Evolutionary conservation across 805 yeast species (phyloP), one percentile per base, ranked within the genome.

Genomic region (Metschnikowia rubicola): DNA sequence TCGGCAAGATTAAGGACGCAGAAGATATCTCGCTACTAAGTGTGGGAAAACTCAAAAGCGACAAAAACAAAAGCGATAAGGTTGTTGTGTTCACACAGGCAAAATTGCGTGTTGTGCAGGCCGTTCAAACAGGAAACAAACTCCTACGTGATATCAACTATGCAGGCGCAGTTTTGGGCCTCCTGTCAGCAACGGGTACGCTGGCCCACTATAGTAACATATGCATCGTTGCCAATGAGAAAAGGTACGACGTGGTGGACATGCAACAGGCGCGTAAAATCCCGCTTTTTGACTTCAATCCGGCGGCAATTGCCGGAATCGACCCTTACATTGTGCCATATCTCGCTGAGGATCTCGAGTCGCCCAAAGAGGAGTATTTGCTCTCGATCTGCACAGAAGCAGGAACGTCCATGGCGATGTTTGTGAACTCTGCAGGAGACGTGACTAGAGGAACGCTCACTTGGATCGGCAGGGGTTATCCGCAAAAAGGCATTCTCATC

Each of bases 391-490:
- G 61, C 43, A 60, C 74, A 1, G 75, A 67, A 35, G 54, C 57
- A 6, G 34, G 51, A 7, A 63, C 68, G 1, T 63, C 75, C 1
- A 64, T 71, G 52, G 71, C 71, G 8, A 70, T 71, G 76, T 69
- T 73, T 47, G 62, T 69, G 26, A 64, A 70, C 45, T 54, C 66
- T 0, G 39, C 51, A 12, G 77, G 76, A 1, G 74, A 71, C 44
- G 74, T 66, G 3, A 69, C 73, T 1, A 53, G 75, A 47, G 75
- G 76, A 3, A 73, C 75, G 2, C 49, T 73, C 15, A 56, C 70
- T 9, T 71, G 76, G 74, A 47, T 61, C 0, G 64, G 58, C 12
- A 42, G 51, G 4, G 74, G 75, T 3, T 68, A 67, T 39, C 75
- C 75, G 6, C 52, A 58, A 0, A 57, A 61, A 11, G 71, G 73